phyloP scores from a whole-genome alignment of 192 early-diverging fungal species.

The Backusella liffmaniae region DNA sequence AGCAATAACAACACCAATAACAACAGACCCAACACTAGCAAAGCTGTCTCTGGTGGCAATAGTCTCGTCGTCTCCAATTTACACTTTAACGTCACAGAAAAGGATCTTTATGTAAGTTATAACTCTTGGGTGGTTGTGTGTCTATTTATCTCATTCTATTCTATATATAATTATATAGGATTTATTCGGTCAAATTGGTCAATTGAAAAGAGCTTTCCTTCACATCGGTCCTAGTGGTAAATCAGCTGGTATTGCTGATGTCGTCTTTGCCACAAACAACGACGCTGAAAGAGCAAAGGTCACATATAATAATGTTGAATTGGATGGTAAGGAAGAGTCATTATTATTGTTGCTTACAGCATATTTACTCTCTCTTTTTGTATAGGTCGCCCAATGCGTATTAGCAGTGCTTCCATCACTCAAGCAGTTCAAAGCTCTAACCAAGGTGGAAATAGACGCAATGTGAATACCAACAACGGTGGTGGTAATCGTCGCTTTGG shows the following conservation, averaged over 20 bases:
- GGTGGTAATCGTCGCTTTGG: slow-evolving; percentile 25
- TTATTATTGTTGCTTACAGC: not conserved
- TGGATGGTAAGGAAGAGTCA: slow-evolving; percentile 42
- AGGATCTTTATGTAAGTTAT: slow-evolving; percentile 50
- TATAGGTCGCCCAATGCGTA: slow-evolving; percentile 30
- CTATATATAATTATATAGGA: slow-evolving; percentile 41
- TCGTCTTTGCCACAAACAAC: slow-evolving; percentile 39
- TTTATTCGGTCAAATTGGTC: slow-evolving; percentile 51
- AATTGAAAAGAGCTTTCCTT: slow-evolving; percentile 40
- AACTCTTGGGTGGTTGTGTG: not conserved
- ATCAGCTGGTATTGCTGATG: slow-evolving; percentile 50
- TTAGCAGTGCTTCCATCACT: slow-evolving; percentile 8
- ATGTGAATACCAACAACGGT: slow-evolving; percentile 13
- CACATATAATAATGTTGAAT: slow-evolving; percentile 46
- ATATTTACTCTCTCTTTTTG: not conserved
- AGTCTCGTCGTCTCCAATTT: slow-evolving; percentile 37
- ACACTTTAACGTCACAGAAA: slow-evolving; percentile 55
- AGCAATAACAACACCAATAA: not conserved
- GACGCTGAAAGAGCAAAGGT: slow-evolving; percentile 47
- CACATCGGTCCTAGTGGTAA: slow-evolving; percentile 54
- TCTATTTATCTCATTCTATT: slow-evolving; percentile 3
- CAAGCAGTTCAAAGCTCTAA: not conserved
- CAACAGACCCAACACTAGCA: not conserved
- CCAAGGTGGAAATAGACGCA: slow-evolving; percentile 1
- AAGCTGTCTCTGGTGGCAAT: not conserved